These are phyloP conservation scores for Colletotrichum tanaceti DNA, from an alignment of 2,329 filamentous ascomycete species.

Conservation along the genomic window DNA sequence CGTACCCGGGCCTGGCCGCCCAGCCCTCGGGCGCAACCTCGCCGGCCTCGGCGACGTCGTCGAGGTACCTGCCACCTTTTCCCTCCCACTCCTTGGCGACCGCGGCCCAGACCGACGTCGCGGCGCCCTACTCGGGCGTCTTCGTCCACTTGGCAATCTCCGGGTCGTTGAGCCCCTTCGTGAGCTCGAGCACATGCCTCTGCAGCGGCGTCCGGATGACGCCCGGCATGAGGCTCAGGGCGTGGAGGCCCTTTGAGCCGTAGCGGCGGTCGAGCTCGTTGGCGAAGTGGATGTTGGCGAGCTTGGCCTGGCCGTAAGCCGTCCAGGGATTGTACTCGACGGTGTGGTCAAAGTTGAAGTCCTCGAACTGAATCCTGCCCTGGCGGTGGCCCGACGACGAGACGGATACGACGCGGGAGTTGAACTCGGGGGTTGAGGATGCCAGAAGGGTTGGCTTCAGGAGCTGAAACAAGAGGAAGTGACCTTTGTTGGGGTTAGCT, in stretches of 20 bases:
- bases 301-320: constrained; percentile 62
- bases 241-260: constrained; percentile 46
- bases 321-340: constrained; percentile 51
- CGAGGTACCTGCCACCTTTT: constrained; percentile 60
- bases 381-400: constrained; percentile 57
- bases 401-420: constrained; percentile 60
- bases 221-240: constrained; percentile 35
- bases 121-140: constrained; percentile 56
- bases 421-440: constrained; percentile 32
- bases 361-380: constrained; percentile 47
- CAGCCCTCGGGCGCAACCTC: constrained; percentile 21
- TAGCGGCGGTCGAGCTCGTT: constrained; percentile 64
- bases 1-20: constrained; percentile 38
- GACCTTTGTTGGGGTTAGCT: constrained; percentile 42
- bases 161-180: constrained; percentile 1
- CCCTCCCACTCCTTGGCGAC: constrained; percentile 55
- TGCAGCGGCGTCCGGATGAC: constrained; percentile 36
- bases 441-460: constrained; percentile 38
- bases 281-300: constrained; percentile 62
- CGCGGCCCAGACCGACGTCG: constrained; percentile 60
- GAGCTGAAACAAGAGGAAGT: constrained; percentile 59
- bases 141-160: constrained; percentile 21
- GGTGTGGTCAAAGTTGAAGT: constrained; percentile 41
- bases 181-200: constrained; percentile 1
- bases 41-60: constrained; percentile 52